phyloP scores from a whole-genome alignment of 23 red algal genomes.

The Gracilaria caudata region DNA sequence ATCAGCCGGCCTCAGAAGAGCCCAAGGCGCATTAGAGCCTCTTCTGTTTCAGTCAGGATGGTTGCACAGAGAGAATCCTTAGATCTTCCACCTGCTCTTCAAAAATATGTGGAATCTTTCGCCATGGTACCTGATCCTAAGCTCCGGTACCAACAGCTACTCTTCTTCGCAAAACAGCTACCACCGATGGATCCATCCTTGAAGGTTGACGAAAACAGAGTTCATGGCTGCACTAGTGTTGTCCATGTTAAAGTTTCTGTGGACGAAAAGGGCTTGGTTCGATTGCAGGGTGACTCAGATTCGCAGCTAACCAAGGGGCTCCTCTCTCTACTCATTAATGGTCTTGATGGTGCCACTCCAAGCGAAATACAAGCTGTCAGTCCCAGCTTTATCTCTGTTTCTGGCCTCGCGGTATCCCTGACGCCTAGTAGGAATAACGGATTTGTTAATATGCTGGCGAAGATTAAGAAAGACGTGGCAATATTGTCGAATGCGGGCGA shows the following conservation, averaged over 20 bases:
- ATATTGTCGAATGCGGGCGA: background rate
- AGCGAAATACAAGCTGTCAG: slow-evolving; percentile 71
- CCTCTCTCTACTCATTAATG: slow-evolving; percentile 87
- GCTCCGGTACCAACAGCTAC: slow-evolving; percentile 93
- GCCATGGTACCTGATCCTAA: slow-evolving; percentile 85
- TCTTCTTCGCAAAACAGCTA: slow-evolving; percentile 85
- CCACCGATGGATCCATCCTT: slow-evolving; percentile 70
- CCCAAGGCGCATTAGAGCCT: background rate
- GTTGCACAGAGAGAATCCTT: slow-evolving; percentile 35
- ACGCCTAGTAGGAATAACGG: slow-evolving; percentile 98
- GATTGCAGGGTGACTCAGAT: slow-evolving; percentile 86
- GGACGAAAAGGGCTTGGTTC: slow-evolving; percentile 26
- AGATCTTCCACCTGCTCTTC: slow-evolving; percentile 76
- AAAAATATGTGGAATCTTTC: slow-evolving; percentile 66
- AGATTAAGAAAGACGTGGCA: slow-evolving; percentile 83
- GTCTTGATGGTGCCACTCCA: slow-evolving; percentile 72
- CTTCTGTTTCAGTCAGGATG: slow-evolving; percentile 17
- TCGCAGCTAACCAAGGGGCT: slow-evolving; percentile 98
- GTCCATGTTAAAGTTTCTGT: slow-evolving; percentile 59
- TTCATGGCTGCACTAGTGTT: slow-evolving; percentile 61
- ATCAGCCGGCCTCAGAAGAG: background rate
- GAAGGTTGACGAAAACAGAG: slow-evolving; percentile 82
- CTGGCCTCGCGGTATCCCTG: slow-evolving; percentile 78
- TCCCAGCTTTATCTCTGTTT: slow-evolving; percentile 79
- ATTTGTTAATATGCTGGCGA: slow-evolving; percentile 96